Evolutionary conservation across 345 rosid genomes (phyloP), one percentile per base, ranked within the genome.

Genomic region (Gossypium australe): DNA sequence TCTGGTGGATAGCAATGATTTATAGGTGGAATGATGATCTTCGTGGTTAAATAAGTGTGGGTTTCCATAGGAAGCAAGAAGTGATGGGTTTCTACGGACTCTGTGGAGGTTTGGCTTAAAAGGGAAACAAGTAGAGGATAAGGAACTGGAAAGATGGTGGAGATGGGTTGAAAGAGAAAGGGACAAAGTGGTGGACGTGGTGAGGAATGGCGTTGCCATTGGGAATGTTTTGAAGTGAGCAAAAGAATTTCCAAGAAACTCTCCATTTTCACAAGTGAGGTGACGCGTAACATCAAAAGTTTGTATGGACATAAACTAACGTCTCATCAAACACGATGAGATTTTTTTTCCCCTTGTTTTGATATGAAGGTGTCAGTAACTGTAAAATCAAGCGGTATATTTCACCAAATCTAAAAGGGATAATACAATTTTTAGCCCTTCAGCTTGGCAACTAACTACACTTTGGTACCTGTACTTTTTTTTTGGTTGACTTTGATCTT

Each of bases 131-230:
- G 44, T 25, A 43, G 72, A 11, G 74, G 56, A 65, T 0, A 72
- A 70, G 73, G 67, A 48, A 56, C 75, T 77, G 9, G 25, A 67
- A 65, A 14, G 75, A 67, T n/a, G 78, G 74, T 55, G 70, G 20
- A 17, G 79, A 69, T 58, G 67, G 22, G 64, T 79, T 70, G 75
- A 45, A 43, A 76, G 79, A 74, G 79, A 24, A 29, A 67, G 48
- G 11, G 90, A 75, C 24, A 83, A 56, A 41, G 76, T 67, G 25
- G 74, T 75, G 76, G 80, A 77, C 34, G 85, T 67, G 38, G 82
- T 71, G 9, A 14, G 24, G 29, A 86, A 67, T 59, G 73, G 82
- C 61, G 80, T 48, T 49, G 93, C 89, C 94, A 89, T 90, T 64
- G 84, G 29, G 53, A 29, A 62, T 77, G 56, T 49, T 34, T 34